These are phyloP conservation scores for Phaeophleospora eucalypticola DNA, from an alignment of 2,329 filamentous ascomycete species.

Conservation along the genomic window DNA sequence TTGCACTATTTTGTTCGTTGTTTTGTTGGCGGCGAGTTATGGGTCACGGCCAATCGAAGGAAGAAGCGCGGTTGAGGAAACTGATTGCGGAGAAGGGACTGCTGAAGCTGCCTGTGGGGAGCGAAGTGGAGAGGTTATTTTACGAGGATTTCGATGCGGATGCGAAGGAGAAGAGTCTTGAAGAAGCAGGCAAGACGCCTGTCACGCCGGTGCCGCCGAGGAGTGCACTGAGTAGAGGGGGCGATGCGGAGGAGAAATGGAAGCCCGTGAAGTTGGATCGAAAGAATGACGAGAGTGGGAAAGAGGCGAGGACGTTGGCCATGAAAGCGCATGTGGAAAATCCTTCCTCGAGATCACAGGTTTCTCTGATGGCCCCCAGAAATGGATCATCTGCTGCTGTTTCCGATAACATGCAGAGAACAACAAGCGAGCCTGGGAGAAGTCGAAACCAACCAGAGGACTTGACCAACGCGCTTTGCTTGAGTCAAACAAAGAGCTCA, in stretches of 20 bases:
- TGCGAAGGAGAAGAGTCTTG: not conserved
- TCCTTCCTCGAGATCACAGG: not conserved
- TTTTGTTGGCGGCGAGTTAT: not conserved
- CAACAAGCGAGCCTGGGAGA: not conserved
- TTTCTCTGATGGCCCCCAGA: not conserved
- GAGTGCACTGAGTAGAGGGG: no score
- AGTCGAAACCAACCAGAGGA: no score
- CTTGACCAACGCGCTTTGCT: no score
- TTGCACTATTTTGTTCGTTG: no score
- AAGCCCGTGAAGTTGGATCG: not conserved
- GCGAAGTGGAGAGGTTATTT: conserved; percentile 6
- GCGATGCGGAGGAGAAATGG: not conserved
- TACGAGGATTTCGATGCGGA: conserved; percentile 5
- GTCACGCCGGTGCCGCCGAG: not conserved
- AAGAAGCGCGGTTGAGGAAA: not conserved
- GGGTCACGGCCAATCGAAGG: not conserved
- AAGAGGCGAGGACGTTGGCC: not conserved
- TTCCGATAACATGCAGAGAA: not conserved
- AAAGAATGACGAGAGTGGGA: not conserved
- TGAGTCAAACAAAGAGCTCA: no score
- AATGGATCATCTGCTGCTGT: no score
- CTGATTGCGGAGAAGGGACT: not conserved
- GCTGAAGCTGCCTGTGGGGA: conserved; percentile 3
- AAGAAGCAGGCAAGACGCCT: not conserved
- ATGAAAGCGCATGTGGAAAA: not conserved